Percentiles rank a stretch among this genome's conserved stretches.
Evolutionary conservation across 345 rosid species (phyloP).

Genomic region (Camelina laxa): DNA sequence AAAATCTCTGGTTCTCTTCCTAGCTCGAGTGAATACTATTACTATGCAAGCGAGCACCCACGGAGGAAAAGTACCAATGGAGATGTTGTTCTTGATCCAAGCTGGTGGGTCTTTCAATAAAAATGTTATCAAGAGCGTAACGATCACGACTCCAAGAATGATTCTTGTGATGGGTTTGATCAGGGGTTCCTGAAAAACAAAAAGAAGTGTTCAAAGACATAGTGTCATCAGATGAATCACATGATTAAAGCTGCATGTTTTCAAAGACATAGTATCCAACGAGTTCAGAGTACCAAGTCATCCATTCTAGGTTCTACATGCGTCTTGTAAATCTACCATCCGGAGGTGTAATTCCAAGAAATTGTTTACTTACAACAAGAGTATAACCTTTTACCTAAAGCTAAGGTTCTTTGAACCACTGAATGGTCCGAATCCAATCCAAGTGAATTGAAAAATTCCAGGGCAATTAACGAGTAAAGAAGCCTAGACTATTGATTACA

Average conservation of each 20-base stretch:
- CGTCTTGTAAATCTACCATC: not conserved
- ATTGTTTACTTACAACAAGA: not conserved
- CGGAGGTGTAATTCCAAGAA: not conserved
- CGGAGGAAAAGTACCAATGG: constrained; percentile 70
- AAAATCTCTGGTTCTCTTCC: constrained; percentile 83
- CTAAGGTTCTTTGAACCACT: not conserved
- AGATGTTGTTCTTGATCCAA: constrained; percentile 61
- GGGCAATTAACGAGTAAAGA: not conserved
- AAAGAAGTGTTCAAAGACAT: constrained; percentile 2
- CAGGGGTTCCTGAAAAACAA: constrained; percentile 70
- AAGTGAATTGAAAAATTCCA: not conserved
- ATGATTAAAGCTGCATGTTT: constrained; percentile 5
- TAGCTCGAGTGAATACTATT: constrained; percentile 86
- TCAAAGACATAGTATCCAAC: not conserved
- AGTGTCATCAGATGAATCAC: constrained; percentile 5
- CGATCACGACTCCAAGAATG: constrained; percentile 59
- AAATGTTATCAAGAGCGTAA: constrained; percentile 60
- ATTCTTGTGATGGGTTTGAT: constrained; percentile 86
- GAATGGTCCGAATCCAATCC: not conserved
- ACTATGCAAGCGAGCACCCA: constrained; percentile 90
- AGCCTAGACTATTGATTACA: not conserved
- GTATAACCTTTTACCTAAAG: not conserved
- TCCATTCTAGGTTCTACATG: not conserved
- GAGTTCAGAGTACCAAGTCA: not conserved
- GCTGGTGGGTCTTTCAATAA: constrained; percentile 67